Base-by-base conservation (phyloP, 2,329 filamentous ascomycete genomes). In the Amylocarpus encephaloides region DNA sequence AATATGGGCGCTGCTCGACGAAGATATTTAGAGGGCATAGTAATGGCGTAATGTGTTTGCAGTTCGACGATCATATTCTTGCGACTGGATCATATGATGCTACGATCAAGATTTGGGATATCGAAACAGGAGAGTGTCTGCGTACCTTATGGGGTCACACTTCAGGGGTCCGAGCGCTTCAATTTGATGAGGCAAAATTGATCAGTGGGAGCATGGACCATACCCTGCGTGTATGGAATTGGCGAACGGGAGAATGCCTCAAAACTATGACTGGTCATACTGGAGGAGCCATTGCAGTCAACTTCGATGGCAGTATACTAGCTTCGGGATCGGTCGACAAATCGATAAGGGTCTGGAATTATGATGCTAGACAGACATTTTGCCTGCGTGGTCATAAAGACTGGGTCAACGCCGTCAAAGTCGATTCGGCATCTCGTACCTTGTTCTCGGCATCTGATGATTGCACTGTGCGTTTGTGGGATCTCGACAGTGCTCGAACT, bases 61-160 rank as follows among this genome's bases (percentile, higher is more conserved):
- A 76, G 61, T 77, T 98, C 54, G 88, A 94, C 59, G 91, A 97
- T 58, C 88, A 88, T 59, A 87, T 94, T 52, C 76, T 98, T 45
- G 92, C 90, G 7, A 95, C 92, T 0, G 93, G 93, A 7, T 96
- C 91, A 0, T 98, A 98, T 66, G 93, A 98, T 64, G 80, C 85
- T 6, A 96, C 90, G 0, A 89, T 95, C 64, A 96, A 95, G 66
- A 90, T 98, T 15, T 98, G 93, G 93, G 83, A 97, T 64, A 83
- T 95, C 41, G 85, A 95, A 61, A 94, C 86, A 0, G 89, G 90
- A 44, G 77, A 92, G 65, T 88, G 91, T 59, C 75, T 95, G 6
- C 82, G 88, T n/a, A 95, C 90, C 0, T 74, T 98, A 6, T 75
- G 71, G 18, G 93, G 93, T 2, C 93, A 97, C 62, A 85, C 82